Percentiles rank a stretch among this genome's conserved stretches.
These are phyloP conservation scores for Wallacemonas sp. DNA, from an alignment of 208 protist genomes.

Conservation along the genomic window DNA sequence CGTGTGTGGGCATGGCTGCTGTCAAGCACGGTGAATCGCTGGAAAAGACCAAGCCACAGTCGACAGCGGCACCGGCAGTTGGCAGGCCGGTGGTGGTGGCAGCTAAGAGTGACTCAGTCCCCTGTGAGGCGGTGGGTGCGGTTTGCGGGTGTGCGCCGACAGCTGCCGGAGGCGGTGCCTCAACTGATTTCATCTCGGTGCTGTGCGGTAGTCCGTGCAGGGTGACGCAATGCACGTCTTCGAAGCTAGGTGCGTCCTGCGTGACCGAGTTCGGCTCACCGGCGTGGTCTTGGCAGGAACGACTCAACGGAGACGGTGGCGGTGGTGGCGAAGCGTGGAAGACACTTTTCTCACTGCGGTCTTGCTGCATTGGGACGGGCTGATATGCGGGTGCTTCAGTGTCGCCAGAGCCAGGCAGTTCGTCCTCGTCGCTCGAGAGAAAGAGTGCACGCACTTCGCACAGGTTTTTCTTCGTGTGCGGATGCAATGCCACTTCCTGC, in stretches of 20 bases:
- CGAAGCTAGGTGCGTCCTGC: background rate
- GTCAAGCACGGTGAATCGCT: background rate
- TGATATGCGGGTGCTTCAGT: too few species aligned
- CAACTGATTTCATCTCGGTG: background rate
- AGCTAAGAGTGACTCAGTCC: background rate
- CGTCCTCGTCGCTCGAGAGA: background rate
- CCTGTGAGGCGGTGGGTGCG: background rate
- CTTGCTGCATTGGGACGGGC: background rate
- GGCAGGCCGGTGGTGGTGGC: too few species aligned
- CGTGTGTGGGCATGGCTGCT: background rate
- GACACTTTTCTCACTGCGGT: too few species aligned
- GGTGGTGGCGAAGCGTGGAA: too few species aligned
- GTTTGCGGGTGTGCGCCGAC: too few species aligned
- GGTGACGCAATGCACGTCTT: slow-evolving; percentile 7
- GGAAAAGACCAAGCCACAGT: background rate
- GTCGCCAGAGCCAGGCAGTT: background rate
- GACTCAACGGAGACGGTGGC: too few species aligned
- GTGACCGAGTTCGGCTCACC: background rate
- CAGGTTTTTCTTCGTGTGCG: background rate
- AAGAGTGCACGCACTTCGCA: background rate
- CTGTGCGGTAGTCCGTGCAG: background rate
- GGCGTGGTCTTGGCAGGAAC: too few species aligned
- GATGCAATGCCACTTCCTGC: too few species aligned
- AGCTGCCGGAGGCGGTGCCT: background rate
- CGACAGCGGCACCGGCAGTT: background rate